A percentile compares a stretch with the other conserved stretches of the same genome.
Conservation (phyloP, 441 rosid genomes). For the Isatis lusitanica region DNA sequence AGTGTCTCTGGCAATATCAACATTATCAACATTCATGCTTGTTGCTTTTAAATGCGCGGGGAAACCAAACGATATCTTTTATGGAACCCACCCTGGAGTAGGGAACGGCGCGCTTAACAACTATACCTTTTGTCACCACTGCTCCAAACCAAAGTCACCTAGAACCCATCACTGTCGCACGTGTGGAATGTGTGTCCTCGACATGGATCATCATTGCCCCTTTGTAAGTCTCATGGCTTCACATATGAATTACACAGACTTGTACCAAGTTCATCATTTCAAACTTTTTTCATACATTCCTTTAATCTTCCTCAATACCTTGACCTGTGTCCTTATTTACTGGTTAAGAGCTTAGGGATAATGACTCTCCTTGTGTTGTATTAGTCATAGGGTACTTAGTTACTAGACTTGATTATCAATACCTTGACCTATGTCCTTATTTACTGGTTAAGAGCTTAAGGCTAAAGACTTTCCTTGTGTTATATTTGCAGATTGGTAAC, state of each 20-base stretch:
- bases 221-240: conserved; percentile 57
- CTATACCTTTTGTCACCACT: conserved; percentile 75
- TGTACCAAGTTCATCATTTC: not conserved
- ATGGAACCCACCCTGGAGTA: conserved; percentile 87
- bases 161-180: conserved; percentile 92
- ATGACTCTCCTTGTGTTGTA: not conserved
- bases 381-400: not conserved
- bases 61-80: conserved; percentile 51
- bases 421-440: not conserved
- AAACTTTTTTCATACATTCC: not conserved
- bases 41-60: conserved; percentile 80
- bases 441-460: not conserved
- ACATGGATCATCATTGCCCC: conserved; percentile 99
- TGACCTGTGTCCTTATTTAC: too few species aligned
- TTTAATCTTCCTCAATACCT: not conserved
- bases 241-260: not conserved
- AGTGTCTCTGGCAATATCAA: conserved; percentile 48
- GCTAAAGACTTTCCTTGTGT: not conserved
- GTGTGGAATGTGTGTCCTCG: conserved; percentile 80
- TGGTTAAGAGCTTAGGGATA: not conserved
- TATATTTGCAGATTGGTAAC: conserved; percentile 80
- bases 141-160: conserved; percentile 85
- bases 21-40: conserved; percentile 60
- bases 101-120: conserved; percentile 73
- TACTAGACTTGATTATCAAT: too few species aligned